Percentiles rank a stretch among this genome's conserved stretches.
These are phyloP conservation scores for Plenodomus biglobosus DNA, from an alignment of 2,329 filamentous ascomycete genomes.

Conservation along the genomic window DNA sequence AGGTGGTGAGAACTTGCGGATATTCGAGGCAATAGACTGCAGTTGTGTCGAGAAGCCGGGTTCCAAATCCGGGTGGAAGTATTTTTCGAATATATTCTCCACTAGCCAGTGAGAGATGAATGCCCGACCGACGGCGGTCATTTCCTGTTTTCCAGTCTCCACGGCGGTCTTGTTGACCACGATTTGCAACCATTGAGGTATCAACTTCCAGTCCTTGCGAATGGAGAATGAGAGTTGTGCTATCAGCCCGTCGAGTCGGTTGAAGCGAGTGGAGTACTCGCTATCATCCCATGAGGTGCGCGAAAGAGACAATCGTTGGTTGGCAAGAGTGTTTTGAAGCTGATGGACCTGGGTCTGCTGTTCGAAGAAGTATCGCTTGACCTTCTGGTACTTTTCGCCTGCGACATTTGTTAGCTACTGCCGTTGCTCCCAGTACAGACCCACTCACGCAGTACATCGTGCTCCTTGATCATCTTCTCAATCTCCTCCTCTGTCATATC, in stretches of 20 bases:
- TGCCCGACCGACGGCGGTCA: constrained; percentile 91
- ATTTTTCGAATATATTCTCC: constrained; percentile 86
- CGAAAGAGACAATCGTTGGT: constrained; percentile 91
- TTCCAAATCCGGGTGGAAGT: constrained; percentile 89
- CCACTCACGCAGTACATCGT: constrained; percentile 53
- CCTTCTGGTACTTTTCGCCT: constrained; percentile 97
- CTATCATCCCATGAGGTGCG: constrained; percentile 93
- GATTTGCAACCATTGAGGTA: constrained; percentile 77
- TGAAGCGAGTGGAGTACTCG: constrained; percentile 88
- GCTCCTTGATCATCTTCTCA: constrained; percentile 51
- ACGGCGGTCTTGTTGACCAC: constrained; percentile 85
- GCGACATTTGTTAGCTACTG: constrained; percentile 6
- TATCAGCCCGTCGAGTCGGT: constrained; percentile 87
- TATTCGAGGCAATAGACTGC: constrained; percentile 84
- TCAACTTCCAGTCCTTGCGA: constrained; percentile 84
- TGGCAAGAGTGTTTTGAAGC: constrained; percentile 94
- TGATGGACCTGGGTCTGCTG: constrained; percentile 87
- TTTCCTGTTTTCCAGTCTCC: constrained; percentile 88
- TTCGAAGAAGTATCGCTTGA: constrained; percentile 97
- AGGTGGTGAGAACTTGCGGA: constrained; percentile 74
- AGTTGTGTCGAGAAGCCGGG: constrained; percentile 72
- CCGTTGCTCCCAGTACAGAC: not conserved
- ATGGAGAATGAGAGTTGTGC: constrained; percentile 96
- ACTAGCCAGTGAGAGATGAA: constrained; percentile 88
- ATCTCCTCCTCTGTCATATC: constrained; percentile 54